Conservation (phyloP, 2,329 filamentous ascomycete species). For the Coniochaeta ligniaria region DNA sequence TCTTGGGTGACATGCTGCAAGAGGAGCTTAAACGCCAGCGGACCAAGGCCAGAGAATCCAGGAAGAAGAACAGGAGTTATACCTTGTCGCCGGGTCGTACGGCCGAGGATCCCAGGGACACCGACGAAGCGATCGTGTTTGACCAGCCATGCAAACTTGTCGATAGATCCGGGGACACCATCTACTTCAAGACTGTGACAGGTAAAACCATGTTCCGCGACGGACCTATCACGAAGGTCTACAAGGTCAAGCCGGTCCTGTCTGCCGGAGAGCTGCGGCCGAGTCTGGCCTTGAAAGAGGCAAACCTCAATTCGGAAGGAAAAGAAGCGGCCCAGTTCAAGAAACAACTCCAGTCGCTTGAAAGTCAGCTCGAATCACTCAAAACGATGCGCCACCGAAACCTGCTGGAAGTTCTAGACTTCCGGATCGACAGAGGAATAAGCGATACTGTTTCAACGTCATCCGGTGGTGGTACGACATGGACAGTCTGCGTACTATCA, state of each 20-base stretch:
- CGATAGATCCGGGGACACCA: conserved; percentile 54
- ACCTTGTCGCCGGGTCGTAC: conserved; percentile 28
- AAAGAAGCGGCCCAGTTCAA: conserved; percentile 61
- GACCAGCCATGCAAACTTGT: conserved; percentile 59
- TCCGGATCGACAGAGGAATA: conserved; percentile 59
- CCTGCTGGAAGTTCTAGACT: conserved; percentile 73
- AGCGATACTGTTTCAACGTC: conserved; percentile 15
- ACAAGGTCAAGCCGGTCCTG: conserved; percentile 65
- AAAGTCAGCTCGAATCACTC: conserved; percentile 67
- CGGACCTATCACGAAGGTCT: conserved; percentile 60
- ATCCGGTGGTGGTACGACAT: conserved; percentile 25
- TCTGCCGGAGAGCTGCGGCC: conserved; percentile 46
- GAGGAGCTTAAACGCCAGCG: conserved; percentile 64
- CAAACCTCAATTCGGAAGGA: conserved; percentile 48
- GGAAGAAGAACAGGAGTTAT: conserved; percentile 49
- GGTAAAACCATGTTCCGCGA: conserved; percentile 60
- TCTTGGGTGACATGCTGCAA: conserved; percentile 63
- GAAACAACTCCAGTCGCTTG: conserved; percentile 68
- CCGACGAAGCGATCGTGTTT: conserved; percentile 45
- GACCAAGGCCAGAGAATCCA: conserved; percentile 56
- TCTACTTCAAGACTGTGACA: conserved; percentile 65
- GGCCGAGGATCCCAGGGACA: conserved; percentile 21
- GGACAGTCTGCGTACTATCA: conserved; percentile 69
- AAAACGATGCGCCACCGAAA: conserved; percentile 71
- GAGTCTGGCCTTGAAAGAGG: conserved; percentile 68